These are phyloP conservation scores for Pleoardoris graminearum DNA, from an alignment of 2,329 filamentous ascomycete species.

Conservation along the genomic window DNA sequence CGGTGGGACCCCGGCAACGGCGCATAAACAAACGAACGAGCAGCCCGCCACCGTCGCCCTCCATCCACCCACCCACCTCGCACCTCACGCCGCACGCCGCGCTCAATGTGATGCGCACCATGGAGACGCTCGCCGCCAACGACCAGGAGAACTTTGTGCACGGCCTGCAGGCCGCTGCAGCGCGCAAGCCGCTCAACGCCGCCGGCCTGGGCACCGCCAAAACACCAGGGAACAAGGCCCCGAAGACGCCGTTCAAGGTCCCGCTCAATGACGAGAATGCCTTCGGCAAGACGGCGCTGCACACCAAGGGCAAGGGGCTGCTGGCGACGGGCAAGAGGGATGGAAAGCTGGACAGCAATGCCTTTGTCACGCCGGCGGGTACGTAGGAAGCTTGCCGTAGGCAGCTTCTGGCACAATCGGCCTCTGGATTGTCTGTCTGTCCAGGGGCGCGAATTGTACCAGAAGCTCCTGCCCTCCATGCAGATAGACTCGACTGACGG, in stretches of 20 bases:
- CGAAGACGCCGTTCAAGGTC: conserved; percentile 81
- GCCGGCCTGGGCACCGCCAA: conserved; percentile 70
- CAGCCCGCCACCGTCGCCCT: conserved; percentile 6
- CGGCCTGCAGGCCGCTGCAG: conserved; percentile 70
- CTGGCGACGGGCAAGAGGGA: conserved; percentile 55
- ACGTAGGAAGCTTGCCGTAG: too few species aligned
- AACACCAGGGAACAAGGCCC: conserved; percentile 74
- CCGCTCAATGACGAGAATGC: conserved; percentile 85
- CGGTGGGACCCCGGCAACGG: conserved; percentile 30
- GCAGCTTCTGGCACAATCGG: too few species aligned
- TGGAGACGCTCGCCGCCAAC: conserved; percentile 72
- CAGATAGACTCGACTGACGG: conserved; percentile 9
- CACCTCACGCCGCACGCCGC: too few species aligned
- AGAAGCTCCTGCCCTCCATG: too few species aligned
- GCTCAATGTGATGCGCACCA: conserved; percentile 39
- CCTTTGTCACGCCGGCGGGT: conserved; percentile 82
- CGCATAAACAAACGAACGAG: conserved; percentile 30
- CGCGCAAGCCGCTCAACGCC: conserved; percentile 69
- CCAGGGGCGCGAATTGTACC: too few species aligned
- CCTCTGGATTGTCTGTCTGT: too few species aligned
- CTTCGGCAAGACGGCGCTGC: conserved; percentile 60
- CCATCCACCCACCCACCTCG: too few species aligned
- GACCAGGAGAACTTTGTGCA: conserved; percentile 89
- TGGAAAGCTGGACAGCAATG: conserved; percentile 60
- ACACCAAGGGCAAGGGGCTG: conserved; percentile 59